Evolutionary conservation across 2,329 filamentous ascomycete species (phyloP).

Genomic region (Diaporthe sp.): DNA sequence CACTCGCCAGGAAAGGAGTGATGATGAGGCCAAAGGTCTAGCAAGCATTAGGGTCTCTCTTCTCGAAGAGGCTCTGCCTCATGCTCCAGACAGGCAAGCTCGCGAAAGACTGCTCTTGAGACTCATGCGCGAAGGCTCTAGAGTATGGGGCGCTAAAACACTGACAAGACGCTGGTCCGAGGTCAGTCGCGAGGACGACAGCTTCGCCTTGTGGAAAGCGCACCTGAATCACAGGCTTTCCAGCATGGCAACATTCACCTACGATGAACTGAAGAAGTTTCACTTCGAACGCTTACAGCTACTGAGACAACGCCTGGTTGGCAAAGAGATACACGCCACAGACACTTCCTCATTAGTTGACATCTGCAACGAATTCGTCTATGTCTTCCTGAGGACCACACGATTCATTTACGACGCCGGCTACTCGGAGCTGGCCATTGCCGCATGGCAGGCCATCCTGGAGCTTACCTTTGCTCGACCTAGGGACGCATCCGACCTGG

Average conservation of each 20-base stretch:
- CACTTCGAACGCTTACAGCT: conserved; percentile 70
- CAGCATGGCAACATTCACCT: conserved; percentile 74
- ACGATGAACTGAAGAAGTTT: conserved; percentile 72
- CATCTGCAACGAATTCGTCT: conserved; percentile 65
- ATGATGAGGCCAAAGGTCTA: conserved; percentile 75
- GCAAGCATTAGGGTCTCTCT: conserved; percentile 85
- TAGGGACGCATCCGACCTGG: conserved; percentile 36
- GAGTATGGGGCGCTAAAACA: conserved; percentile 77
- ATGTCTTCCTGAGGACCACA: conserved; percentile 82
- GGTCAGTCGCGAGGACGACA: conserved; percentile 63
- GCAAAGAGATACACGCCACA: too few species aligned
- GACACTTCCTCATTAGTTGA: background rate
- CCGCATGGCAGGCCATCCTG: conserved; percentile 85
- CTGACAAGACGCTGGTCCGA: conserved; percentile 75
- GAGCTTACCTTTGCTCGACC: conserved; percentile 78
- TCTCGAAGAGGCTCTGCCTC: conserved; percentile 80
- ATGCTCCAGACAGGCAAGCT: conserved; percentile 59
- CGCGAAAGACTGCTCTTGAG: conserved; percentile 74
- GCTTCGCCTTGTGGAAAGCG: conserved; percentile 77
- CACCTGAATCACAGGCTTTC: conserved; percentile 82
- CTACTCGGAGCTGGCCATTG: conserved; percentile 81
- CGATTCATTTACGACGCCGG: conserved; percentile 81
- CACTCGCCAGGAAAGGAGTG: conserved; percentile 60
- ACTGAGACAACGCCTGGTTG: conserved; percentile 41
- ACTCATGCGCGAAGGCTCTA: conserved; percentile 80